phyloP scores from a whole-genome alignment of 176 grass and related monocot genomes.

The Aegilops tauschii region DNA sequence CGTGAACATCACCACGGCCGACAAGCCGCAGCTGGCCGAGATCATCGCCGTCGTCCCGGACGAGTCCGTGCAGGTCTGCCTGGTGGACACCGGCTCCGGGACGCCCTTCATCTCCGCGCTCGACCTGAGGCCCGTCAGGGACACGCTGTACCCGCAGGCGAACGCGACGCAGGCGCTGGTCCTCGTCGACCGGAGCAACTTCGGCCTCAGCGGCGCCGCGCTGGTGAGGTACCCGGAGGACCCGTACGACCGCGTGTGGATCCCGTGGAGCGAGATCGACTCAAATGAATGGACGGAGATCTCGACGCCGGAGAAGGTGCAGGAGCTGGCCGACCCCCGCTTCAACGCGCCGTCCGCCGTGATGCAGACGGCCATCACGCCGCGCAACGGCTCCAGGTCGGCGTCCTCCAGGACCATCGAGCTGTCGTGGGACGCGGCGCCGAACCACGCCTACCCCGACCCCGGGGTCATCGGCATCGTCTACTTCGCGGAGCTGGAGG shows the following conservation, averaged over 20 bases:
- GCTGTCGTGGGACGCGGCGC: not conserved
- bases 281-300: not conserved
- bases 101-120: conserved; percentile 52
- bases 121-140: conserved; percentile 40
- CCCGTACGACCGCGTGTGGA: conserved; percentile 25
- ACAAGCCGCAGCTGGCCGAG: not conserved
- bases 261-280: not conserved
- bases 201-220: conserved; percentile 11
- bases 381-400: conserved; percentile 26
- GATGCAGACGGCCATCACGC: conserved; percentile 40
- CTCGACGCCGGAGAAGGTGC: conserved; percentile 7
- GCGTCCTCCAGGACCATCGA: conserved; percentile 10
- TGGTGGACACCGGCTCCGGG: conserved; percentile 33
- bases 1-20: conserved; percentile 12
- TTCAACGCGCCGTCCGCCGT: conserved; percentile 39
- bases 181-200: conserved; percentile 24
- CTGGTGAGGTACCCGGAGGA: conserved; percentile 42
- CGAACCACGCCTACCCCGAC: not conserved
- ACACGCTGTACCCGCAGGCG: not conserved
- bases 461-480: conserved; percentile 15
- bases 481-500: conserved; percentile 35
- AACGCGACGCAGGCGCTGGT: conserved; percentile 17
- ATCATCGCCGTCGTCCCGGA: conserved; percentile 1
- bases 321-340: not conserved
- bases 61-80: conserved; percentile 37